Evolutionary conservation across 2,329 filamentous ascomycete genomes (phyloP).

Genomic region (Cercospora sp.): DNA sequence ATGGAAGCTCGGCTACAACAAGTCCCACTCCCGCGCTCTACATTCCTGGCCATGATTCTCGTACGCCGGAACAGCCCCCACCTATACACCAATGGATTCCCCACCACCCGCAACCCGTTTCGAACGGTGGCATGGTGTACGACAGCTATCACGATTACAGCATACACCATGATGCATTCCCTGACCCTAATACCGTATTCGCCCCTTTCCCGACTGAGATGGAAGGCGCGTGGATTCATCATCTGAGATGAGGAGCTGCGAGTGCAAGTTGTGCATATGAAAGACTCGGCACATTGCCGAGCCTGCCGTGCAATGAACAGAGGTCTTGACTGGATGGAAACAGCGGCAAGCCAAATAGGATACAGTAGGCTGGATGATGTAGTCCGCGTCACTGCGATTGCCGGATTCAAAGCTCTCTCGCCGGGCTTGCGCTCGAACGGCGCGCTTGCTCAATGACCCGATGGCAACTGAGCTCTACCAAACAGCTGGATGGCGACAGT

Average conservation of each 20-base stretch:
- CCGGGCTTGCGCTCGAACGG: not conserved
- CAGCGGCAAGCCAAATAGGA: not conserved
- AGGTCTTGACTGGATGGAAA: not conserved
- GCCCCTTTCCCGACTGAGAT: constrained; percentile 10
- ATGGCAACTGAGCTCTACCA: not conserved
- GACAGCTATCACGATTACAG: constrained; percentile 20
- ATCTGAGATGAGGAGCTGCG: not conserved
- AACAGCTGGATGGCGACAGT: not conserved
- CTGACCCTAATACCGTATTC: constrained; percentile 20
- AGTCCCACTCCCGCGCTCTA: constrained; percentile 22
- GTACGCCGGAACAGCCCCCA: constrained; percentile 18
- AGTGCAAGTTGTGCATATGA: not conserved
- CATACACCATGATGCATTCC: constrained; percentile 12
- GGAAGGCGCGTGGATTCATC: constrained; percentile 17
- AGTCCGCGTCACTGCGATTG: not conserved
- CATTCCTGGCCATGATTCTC: constrained; percentile 10
- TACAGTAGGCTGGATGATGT: not conserved
- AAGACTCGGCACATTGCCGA: not conserved
- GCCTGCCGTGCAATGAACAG: not conserved
- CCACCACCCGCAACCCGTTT: constrained; percentile 10
- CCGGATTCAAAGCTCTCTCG: not conserved
- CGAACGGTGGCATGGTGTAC: constrained; percentile 17
- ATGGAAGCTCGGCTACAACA: constrained; percentile 19
- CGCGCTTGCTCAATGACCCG: not conserved
- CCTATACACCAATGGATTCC: constrained; percentile 19